Base-by-base conservation (phyloP, 495 filamentous ascomycete genomes). In the Glonium stellatum region DNA sequence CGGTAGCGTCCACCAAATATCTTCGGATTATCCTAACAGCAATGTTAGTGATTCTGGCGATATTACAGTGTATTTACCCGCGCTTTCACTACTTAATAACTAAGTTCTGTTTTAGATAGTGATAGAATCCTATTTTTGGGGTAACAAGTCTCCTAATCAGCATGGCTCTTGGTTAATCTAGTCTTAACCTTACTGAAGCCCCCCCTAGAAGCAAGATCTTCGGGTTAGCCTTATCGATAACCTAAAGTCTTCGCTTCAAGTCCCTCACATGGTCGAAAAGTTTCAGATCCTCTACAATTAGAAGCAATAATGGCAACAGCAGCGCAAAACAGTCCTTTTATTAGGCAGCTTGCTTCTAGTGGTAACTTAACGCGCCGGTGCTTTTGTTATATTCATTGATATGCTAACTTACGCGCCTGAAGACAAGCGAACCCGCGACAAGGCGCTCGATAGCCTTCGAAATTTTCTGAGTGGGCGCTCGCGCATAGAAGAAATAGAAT, bases 261-360 rank as follows among this genome's bases (percentile, higher is more conserved):
- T 35, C n/a, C 36, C 21, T 47, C 55, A 4, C 52, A 18, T 55
- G 11, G 21, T 55, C 54, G 21, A 52, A 57, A 65, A 61, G 58
- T 55, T 55, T 41, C 35, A 44, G 10, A 39, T n/a, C 36, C 52
- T 42, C 12, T n/a, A n/a, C 39, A 49, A 9, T 31, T 21, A 49
- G 19, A 39, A n/a, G 4, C 52, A 23, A 60, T 22, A 47, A 67
- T 63, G 60, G 57, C 60, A 5, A 18, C 60, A 23, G 76, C 82
- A 60, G 71, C 80, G 27, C 76, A 80, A 62, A 80, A 82, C 58
- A 85, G 81, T 57, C 84, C 85, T 37, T 89, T 90, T 59, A 77
- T 90, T 21, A 88, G 84, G 76, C 80, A 89, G 69, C 79, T 91
- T 35, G 87, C 83, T 55, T 86, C 88, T 22, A 90, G 83, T 74